Percentiles rank a stretch among this genome's conserved stretches.
Conservation (phyloP, 2,329 filamentous ascomycete genomes). For the Hortaea werneckii region DNA sequence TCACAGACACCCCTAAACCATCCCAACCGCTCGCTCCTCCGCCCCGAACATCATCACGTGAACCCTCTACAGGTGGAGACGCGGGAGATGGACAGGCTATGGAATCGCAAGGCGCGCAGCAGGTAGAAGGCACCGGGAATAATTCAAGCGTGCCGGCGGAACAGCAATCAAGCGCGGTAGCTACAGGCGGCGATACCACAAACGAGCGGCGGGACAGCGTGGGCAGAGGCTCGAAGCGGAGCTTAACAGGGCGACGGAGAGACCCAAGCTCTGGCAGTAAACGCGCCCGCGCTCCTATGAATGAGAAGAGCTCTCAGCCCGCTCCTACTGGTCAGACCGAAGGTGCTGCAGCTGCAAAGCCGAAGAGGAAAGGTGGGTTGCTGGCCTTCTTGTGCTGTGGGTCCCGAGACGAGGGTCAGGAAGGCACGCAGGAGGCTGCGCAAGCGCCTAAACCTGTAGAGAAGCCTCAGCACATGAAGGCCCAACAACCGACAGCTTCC, state of each 20-base stretch:
- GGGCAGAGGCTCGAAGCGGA: conserved; percentile 35
- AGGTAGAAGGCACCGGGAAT: conserved; percentile 1
- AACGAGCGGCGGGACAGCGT: conserved; percentile 34
- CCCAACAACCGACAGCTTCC: conserved; percentile 36
- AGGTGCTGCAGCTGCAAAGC: conserved; percentile 24
- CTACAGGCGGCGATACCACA: conserved; percentile 35
- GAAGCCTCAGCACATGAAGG: conserved; percentile 27
- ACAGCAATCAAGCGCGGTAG: conserved; percentile 22
- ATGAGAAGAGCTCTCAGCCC: conserved; percentile 30
- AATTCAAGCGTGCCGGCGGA: conserved; percentile 8
- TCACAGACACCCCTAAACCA: conserved; percentile 12
- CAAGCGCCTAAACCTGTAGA: conserved; percentile 34
- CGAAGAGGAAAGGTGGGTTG: conserved; percentile 34
- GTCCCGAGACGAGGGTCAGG: conserved; percentile 50
- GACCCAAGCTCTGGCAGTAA: conserved; percentile 38
- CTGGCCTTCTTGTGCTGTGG: conserved; percentile 55
- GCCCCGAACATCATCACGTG: conserved; percentile 9
- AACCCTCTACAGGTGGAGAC: conserved; percentile 8
- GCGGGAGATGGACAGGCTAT: conserved; percentile 5
- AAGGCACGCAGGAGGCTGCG: conserved; percentile 44
- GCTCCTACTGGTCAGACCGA: conserved; percentile 22
- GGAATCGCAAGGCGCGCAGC: not conserved
- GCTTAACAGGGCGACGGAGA: conserved; percentile 35
- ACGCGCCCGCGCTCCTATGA: conserved; percentile 28
- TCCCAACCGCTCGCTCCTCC: conserved; percentile 15